Conservation (phyloP, 768 basidiomycete genomes). For the Leccinum olivaceopallidum region DNA sequence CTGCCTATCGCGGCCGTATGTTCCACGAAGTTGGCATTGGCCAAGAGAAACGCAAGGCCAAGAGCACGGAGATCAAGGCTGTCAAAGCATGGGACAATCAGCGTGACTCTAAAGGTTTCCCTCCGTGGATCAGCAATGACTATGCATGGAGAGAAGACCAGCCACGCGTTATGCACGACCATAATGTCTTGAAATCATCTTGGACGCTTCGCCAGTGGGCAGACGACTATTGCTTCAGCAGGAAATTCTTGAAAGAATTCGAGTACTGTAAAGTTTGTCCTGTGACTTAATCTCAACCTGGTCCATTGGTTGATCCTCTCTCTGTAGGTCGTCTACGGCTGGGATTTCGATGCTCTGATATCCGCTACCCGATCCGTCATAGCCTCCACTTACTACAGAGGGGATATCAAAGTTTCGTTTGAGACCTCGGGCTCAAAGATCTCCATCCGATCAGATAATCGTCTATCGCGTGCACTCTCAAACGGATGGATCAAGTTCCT, state of each 20-base stretch:
- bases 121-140: conserved; percentile 45
- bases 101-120: conserved; percentile 48
- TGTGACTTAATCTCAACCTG: neutral
- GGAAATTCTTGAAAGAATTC: conserved; percentile 76
- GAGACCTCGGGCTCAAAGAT: conserved; percentile 47
- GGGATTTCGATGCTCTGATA: conserved; percentile 46
- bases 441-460: conserved; percentile 66
- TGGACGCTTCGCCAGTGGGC: conserved; percentile 76
- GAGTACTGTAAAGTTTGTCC: conserved; percentile 60
- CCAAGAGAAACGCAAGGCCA: conserved; percentile 40
- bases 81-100: conserved; percentile 47
- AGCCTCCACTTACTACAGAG: conserved; percentile 39
- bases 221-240: conserved; percentile 75
- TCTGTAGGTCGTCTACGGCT: conserved; percentile 55
- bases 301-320: conserved; percentile 26
- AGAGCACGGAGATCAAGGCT: conserved; percentile 41
- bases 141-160: conserved; percentile 37
- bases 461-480: conserved; percentile 64
- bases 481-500: conserved; percentile 72
- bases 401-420: conserved; percentile 48
- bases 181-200: conserved; percentile 47
- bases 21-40: conserved; percentile 51
- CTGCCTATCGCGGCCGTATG: conserved; percentile 66
- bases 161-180: conserved; percentile 22
- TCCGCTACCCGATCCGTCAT: conserved; percentile 40